Evolutionary conservation across 257 asterid genomes (phyloP).

Genomic region (Forsythia viridissima): DNA sequence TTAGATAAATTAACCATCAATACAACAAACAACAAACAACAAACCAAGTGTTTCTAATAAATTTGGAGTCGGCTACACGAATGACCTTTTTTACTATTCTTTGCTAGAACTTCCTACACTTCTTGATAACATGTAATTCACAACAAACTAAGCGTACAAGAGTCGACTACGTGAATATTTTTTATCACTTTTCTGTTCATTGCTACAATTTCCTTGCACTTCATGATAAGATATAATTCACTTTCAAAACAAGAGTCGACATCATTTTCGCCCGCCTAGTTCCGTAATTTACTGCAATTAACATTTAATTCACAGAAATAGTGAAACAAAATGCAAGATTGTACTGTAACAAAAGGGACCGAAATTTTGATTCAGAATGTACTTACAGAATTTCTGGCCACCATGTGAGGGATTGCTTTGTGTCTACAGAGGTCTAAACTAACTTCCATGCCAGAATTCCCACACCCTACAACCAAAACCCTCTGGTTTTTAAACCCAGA

Average conservation of each 20-base stretch:
- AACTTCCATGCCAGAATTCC: conserved; percentile 98
- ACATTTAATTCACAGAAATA: neutral
- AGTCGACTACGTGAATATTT: neutral
- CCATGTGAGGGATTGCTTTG: conserved; percentile 71
- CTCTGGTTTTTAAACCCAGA: conserved; percentile 43
- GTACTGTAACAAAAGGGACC: neutral
- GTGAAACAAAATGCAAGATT: neutral
- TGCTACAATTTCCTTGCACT: too few species aligned
- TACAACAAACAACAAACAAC: too few species aligned
- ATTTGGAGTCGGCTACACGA: neutral
- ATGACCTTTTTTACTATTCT: too few species aligned
- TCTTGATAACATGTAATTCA: neutral
- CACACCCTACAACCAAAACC: conserved; percentile 83
- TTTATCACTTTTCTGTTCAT: too few species aligned
- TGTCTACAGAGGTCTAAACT: conserved; percentile 73
- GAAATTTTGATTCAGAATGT: neutral
- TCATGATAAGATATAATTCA: neutral
- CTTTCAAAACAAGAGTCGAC: neutral
- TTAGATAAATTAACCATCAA: neutral
- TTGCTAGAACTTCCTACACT: too few species aligned
- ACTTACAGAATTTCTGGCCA: conserved; percentile 80
- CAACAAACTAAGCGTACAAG: neutral
- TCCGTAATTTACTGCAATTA: neutral
- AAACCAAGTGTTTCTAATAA: neutral
- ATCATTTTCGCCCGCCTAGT: neutral